Conservation (phyloP, 2,329 filamentous ascomycete genomes). For the Amylocarpus encephaloides region DNA sequence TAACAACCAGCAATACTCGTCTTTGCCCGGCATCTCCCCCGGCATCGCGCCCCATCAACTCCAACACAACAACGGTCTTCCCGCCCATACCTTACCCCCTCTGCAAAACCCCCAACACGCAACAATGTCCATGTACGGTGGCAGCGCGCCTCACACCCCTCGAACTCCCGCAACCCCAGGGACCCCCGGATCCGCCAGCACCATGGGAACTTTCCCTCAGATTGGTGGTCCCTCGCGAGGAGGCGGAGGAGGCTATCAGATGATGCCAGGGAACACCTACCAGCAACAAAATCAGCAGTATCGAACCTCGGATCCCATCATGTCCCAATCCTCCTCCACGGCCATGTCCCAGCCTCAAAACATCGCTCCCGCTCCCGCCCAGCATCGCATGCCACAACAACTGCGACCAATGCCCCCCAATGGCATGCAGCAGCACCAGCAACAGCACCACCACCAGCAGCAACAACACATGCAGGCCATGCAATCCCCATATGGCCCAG, state of each 20-base stretch:
- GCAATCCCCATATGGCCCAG: conserved; percentile 54
- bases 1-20: conserved; percentile 25
- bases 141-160: conserved; percentile 46
- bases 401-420: conserved; percentile 66
- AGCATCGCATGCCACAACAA: conserved; percentile 47
- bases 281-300: conserved; percentile 40
- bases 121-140: conserved; percentile 48
- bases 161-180: conserved; percentile 58
- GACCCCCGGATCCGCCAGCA: conserved; percentile 49
- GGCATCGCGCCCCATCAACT: conserved; percentile 33
- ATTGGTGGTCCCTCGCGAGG: conserved; percentile 39
- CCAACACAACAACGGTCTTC: conserved; percentile 36
- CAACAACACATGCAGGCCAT: conserved; percentile 45
- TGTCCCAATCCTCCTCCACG: conserved; percentile 59
- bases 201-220: conserved; percentile 49
- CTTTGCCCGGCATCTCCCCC: conserved; percentile 30
- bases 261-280: conserved; percentile 26
- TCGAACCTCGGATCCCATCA: conserved; percentile 51
- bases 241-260: conserved; percentile 25
- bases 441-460: too few relatives aligned
- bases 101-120: conserved; percentile 43
- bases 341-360: conserved; percentile 67
- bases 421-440: conserved; percentile 50
- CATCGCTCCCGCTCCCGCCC: conserved; percentile 64
- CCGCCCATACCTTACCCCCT: conserved; percentile 50